Base-by-base conservation (phyloP, 75 land plant genomes). In the Pinus albicaulis region DNA sequence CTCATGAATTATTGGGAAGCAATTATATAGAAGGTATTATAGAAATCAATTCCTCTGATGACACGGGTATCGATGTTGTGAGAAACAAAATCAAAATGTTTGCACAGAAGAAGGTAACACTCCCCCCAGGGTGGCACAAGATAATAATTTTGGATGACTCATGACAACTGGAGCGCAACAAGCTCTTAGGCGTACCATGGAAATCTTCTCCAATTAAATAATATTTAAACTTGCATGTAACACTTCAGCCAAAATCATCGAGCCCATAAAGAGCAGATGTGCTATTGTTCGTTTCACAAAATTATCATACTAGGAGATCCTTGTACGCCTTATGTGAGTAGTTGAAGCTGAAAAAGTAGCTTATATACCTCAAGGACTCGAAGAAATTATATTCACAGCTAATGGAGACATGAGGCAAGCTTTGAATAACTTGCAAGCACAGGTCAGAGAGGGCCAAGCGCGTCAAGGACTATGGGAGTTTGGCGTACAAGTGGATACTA, bases 101-200 rank as follows among this genome's bases (percentile, higher is more conserved):
- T 83, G 99, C 99, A 38, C 99, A 98, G 71, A 92, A 93, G 91
- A 98, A 98, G 80, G 96, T 98, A 23, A 98, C 98, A 8, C 76
- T 98, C 19, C 92, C 96, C 11, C 96, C 92, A 64, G 98, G 99
- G 11, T 70, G 96, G 26, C 99, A 98, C 82, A 98, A 98, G 73
- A 79, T 98, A 24, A 86, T 98, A 20, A 88, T 98, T 38, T 73
- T 98, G 75, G 99, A 98, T 84, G 99, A 98, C 95, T 98, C 84
- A 98, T 98, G 99, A 98, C 99, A 80, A 76, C 88, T 80, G 99
- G 98, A 68, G 99, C 99, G 44, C 99, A 98, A 76, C 99, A 98
- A 84, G 99, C 99, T 48, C 85, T 98, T 76, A 92, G 99, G 72
- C 77, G 99, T 57, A 98, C 99, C 71, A 98, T 98, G 98, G 99